Percentiles rank a stretch among this genome's conserved stretches.
These are phyloP conservation scores for Pleurostoma richardsiae DNA, from an alignment of 2,329 filamentous ascomycete species.

Conservation along the genomic window DNA sequence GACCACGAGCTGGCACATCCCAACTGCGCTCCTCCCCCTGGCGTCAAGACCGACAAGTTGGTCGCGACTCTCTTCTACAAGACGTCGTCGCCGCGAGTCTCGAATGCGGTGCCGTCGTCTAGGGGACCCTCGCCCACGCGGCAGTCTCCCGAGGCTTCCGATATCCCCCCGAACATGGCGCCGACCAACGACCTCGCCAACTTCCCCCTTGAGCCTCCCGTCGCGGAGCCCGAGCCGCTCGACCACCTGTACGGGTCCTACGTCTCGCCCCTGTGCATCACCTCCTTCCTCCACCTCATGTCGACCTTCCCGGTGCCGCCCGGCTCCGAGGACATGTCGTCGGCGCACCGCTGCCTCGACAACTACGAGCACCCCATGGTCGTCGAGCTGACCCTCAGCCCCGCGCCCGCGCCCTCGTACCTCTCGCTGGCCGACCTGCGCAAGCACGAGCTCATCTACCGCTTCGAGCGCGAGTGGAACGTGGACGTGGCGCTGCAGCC, in stretches of 20 bases:
- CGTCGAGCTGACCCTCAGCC: slow-evolving; percentile 61
- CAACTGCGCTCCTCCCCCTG: slow-evolving; percentile 52
- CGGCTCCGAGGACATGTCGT: slow-evolving; percentile 47
- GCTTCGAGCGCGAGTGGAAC: slow-evolving; percentile 85
- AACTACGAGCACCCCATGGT: slow-evolving; percentile 54
- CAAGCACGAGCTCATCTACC: slow-evolving; percentile 75
- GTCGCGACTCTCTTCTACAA: slow-evolving; percentile 64
- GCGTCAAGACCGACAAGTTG: slow-evolving; percentile 43
- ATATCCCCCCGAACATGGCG: slow-evolving; percentile 50
- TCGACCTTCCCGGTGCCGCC: slow-evolving; percentile 52
- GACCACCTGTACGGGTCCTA: slow-evolving; percentile 63
- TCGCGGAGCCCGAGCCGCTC: slow-evolving; percentile 51
- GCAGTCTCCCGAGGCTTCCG: slow-evolving; percentile 25
- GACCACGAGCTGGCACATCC: slow-evolving; percentile 59
- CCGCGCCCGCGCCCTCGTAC: slow-evolving; percentile 57
- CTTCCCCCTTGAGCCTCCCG: slow-evolving; percentile 56
- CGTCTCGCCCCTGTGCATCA: slow-evolving; percentile 60
- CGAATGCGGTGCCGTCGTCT: slow-evolving; percentile 27
- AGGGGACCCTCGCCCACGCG: slow-evolving; percentile 24
- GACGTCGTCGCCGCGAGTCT: slow-evolving; percentile 23
- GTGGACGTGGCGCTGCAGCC: slow-evolving; percentile 75
- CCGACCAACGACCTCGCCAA: slow-evolving; percentile 53
- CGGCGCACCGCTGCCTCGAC: slow-evolving; percentile 62
- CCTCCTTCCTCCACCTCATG: slow-evolving; percentile 63
- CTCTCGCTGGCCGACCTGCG: slow-evolving; percentile 64